Evolutionary conservation across 176 grass and related monocot genomes (phyloP), one percentile per base, ranked within the genome.

Genomic region (Oryza officinalis): DNA sequence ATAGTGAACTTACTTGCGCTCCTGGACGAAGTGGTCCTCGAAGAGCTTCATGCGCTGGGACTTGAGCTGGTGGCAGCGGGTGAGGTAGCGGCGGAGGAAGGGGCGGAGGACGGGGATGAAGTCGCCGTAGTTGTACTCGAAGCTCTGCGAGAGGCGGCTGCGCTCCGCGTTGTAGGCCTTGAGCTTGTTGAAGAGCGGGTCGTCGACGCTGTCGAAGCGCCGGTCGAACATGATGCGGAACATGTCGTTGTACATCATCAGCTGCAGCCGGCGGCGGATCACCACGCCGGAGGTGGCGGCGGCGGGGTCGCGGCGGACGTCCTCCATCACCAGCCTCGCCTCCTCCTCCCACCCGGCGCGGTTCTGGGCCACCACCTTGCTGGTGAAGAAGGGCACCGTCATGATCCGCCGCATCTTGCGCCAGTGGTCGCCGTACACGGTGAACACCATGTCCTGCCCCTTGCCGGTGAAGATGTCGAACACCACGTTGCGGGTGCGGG

Each of bases 231-330:
- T 98, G 93, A 98, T 98, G 68, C 95, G 87, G 82, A 93, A 98
- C 95, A 98, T 95, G 88, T 98, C 91, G 88, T 98, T 98, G 90
- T 98, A 98, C 95, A 98, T 98, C 92, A 98, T 94, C 11, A 93
- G 87, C 82, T 98, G 95, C 18, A 97, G 83, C 45, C 95, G 69
- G 32, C 75, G 74, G 6, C 95, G 80, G 70, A 97, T 72, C 9
- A 98, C 87, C 10, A 87, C 61, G 9, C 95, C 95, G n/a, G 80
- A 76, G 0, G 81, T 76, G 0, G 89, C 89, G 5, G 95, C 87
- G 4, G 35, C 49, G 3, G 90, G 76, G 83, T 92, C 32, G 71
- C 50, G 41, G 63, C 35, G 37, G 26, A 98, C 81, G 71, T 98
- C 92, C 88, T 98, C 91, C 18, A 98, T 88, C 40, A 95, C 95